A percentile compares a stretch with the other conserved stretches of the same genome.
phyloP scores from a whole-genome alignment of 2,329 filamentous ascomycete species.

The Penicillium italicum region DNA sequence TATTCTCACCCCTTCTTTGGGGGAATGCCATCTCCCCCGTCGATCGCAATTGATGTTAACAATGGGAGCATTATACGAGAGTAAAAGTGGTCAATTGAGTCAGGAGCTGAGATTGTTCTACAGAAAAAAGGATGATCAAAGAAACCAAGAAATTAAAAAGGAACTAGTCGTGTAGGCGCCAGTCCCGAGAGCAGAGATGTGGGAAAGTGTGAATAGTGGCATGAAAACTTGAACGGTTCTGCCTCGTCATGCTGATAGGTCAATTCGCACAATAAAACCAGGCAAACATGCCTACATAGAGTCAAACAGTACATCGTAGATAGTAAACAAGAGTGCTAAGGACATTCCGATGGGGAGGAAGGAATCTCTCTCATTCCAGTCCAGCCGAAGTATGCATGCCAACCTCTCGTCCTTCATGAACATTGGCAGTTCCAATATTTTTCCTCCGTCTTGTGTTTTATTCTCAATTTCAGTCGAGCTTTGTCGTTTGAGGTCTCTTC shows the following conservation, averaged over 20 bases:
- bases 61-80: neutral
- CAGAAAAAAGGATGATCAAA: neutral
- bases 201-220: neutral
- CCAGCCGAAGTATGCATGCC: slow-evolving; percentile 4
- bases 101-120: neutral
- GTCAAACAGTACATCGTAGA: neutral
- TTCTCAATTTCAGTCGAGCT: neutral
- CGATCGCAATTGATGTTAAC: slow-evolving; percentile 2
- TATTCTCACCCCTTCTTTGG: slow-evolving; percentile 5
- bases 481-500: neutral
- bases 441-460: neutral
- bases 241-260: neutral
- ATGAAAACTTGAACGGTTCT: neutral
- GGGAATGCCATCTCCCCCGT: neutral
- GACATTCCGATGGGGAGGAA: slow-evolving; percentile 4
- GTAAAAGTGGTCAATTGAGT: neutral
- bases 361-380: slow-evolving; percentile 3
- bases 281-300: neutral
- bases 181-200: neutral
- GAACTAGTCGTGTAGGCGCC: neutral
- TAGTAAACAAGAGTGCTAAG: neutral
- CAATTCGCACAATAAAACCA: neutral
- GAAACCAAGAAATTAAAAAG: too few species aligned
- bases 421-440: neutral
- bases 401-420: neutral